Evolutionary conservation across 495 filamentous ascomycete genomes (phyloP).

Genomic region (Xylaria palmicola): DNA sequence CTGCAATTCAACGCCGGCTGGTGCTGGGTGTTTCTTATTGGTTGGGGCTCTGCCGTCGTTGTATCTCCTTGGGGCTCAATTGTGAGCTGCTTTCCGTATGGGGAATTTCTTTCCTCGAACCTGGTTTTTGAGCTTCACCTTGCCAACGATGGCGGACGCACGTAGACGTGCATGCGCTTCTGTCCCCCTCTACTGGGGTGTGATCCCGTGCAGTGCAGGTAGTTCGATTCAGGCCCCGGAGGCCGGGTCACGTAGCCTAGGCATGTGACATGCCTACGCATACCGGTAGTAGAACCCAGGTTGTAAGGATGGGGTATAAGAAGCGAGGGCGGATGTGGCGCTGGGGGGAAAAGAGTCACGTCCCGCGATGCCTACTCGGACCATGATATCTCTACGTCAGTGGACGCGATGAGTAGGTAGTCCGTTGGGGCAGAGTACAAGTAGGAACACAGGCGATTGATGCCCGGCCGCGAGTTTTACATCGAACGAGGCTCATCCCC

Average conservation of each 20-base stretch:
- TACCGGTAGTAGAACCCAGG: background rate
- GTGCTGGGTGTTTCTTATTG: too few species aligned
- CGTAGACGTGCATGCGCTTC: background rate
- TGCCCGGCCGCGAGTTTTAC: background rate
- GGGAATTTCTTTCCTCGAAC: too few species aligned
- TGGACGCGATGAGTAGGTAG: background rate
- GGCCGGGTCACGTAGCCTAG: background rate
- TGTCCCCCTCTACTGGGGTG: background rate
- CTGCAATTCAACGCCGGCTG: too few species aligned
- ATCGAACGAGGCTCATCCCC: slow-evolving; percentile 9
- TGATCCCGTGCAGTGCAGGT: background rate
- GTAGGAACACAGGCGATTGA: background rate
- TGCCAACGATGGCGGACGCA: background rate
- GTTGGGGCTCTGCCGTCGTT: too few species aligned
- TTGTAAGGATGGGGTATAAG: too few species aligned
- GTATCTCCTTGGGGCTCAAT: too few species aligned
- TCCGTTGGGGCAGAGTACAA: too few species aligned
- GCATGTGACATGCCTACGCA: background rate
- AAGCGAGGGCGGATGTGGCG: slow-evolving; percentile 11
- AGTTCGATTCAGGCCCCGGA: background rate
- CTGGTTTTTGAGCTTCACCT: background rate
- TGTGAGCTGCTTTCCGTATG: too few species aligned
- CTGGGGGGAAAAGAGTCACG: background rate
- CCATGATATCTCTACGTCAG: background rate
- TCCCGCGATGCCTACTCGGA: background rate